phyloP scores from a whole-genome alignment of 257 asterid species.

The Rauvolfia tetraphylla region DNA sequence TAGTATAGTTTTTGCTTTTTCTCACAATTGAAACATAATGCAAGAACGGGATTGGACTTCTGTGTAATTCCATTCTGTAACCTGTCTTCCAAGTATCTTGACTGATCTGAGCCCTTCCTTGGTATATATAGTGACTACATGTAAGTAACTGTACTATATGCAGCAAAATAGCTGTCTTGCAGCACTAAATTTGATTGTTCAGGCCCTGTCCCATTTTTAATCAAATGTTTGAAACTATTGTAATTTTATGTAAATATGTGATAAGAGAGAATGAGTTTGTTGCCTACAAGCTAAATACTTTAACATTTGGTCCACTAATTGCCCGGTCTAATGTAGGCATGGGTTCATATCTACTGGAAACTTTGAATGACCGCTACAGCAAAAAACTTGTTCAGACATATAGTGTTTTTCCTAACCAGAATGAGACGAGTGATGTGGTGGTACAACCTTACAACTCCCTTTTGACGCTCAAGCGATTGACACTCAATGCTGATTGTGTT shows the following conservation, averaged over 20 bases:
- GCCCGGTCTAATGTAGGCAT: constrained; percentile 55
- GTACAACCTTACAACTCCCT: constrained; percentile 99
- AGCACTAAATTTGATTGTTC: neutral
- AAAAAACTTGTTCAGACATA: constrained; percentile 96
- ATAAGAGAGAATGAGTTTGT: constrained; percentile 17
- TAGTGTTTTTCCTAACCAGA: constrained; percentile 98
- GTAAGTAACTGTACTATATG: neutral
- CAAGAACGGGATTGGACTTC: constrained; percentile 81
- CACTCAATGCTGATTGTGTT: constrained; percentile 96
- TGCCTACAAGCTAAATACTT: neutral
- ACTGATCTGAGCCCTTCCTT: neutral
- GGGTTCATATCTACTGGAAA: constrained; percentile 98
- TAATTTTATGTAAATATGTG: neutral
- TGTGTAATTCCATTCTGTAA: neutral
- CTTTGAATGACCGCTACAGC: constrained; percentile 95
- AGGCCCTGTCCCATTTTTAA: neutral
- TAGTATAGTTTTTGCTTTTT: neutral
- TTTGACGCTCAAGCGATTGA: constrained; percentile 86
- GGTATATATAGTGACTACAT: neutral
- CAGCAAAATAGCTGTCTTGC: neutral
- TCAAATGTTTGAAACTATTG: neutral
- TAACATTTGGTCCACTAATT: constrained; percentile 9
- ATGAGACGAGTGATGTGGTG: constrained; percentile 98
- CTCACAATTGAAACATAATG: constrained; percentile 1
- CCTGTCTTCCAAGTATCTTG: neutral